These are phyloP conservation scores for Naegleria lovaniensis DNA, from an alignment of 208 protist species.

Conservation along the genomic window DNA sequence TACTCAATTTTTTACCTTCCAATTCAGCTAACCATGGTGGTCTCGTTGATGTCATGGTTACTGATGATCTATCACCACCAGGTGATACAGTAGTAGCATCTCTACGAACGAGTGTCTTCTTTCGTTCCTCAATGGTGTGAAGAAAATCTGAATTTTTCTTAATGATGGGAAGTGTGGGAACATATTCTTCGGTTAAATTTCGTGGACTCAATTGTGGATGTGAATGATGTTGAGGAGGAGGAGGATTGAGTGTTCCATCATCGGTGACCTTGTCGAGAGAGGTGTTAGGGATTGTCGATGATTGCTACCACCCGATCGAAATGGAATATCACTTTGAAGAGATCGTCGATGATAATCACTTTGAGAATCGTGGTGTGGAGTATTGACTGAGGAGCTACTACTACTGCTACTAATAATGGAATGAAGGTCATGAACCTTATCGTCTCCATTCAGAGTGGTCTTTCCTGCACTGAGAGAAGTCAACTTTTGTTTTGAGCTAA, in stretches of 20 bases:
- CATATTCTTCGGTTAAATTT: too few relatives aligned
- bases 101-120: neutral
- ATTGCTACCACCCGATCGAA: neutral
- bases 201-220: too few relatives aligned
- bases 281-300: neutral
- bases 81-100: neutral
- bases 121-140: neutral
- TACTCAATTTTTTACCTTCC: neutral
- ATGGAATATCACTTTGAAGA: neutral
- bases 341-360: neutral
- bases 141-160: neutral
- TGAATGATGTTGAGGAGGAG: too few relatives aligned
- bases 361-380: neutral
- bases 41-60: neutral
- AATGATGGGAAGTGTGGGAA: too few relatives aligned
- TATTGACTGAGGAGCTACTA: neutral
- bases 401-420: neutral
- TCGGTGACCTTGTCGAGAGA: neutral
- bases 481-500: neutral
- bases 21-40: neutral
- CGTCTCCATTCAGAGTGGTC: neutral
- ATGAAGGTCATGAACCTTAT: neutral
- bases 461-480: neutral
- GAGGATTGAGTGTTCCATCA: too few relatives aligned
- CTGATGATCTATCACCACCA: too few relatives aligned